phyloP scores from a whole-genome alignment of 805 yeast species.

The Wickerhamiella dianesei region DNA sequence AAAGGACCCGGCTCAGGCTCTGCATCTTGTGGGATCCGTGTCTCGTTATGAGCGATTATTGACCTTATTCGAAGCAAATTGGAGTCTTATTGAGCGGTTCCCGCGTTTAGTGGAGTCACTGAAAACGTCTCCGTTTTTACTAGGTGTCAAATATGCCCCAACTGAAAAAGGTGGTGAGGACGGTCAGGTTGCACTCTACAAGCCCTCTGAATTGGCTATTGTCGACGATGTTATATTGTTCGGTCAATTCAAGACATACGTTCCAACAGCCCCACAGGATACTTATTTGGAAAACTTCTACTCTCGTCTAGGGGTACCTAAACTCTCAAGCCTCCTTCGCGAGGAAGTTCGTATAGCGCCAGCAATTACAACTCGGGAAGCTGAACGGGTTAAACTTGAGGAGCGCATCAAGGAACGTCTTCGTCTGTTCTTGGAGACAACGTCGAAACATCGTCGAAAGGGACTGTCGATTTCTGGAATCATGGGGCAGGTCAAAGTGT shows the following conservation, averaged over 20 bases:
- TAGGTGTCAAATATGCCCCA: constrained; percentile 16
- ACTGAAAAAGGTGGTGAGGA: constrained; percentile 1
- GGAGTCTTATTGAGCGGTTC: constrained; percentile 7
- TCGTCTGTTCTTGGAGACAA: constrained; percentile 23
- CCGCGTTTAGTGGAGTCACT: constrained; percentile 16
- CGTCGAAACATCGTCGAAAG: constrained; percentile 11
- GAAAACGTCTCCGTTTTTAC: constrained; percentile 21
- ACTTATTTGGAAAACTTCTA: constrained; percentile 23
- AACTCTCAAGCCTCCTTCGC: constrained; percentile 20
- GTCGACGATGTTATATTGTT: constrained; percentile 27
- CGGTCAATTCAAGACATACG: constrained; percentile 24
- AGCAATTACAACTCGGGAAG: constrained; percentile 7
- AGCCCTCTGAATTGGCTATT: constrained; percentile 22
- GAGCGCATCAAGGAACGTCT: constrained; percentile 23
- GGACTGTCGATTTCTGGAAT: constrained; percentile 5
- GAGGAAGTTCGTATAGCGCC: constrained; percentile 22
- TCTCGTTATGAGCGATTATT: constrained; percentile 17
- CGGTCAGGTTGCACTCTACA: constrained; percentile 17
- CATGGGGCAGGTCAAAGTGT: constrained; percentile 12
- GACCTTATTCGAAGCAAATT: constrained; percentile 6
- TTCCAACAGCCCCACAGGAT: constrained; percentile 27
- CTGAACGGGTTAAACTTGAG: constrained; percentile 10
- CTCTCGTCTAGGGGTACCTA: constrained; percentile 20
- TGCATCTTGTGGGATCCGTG: constrained; percentile 16
- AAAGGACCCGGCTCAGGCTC: constrained; percentile 19